A percentile compares a stretch with the other conserved stretches of the same genome.
phyloP scores from a whole-genome alignment of 2,329 filamentous ascomycete species.

The Paecilomyces formosus region DNA sequence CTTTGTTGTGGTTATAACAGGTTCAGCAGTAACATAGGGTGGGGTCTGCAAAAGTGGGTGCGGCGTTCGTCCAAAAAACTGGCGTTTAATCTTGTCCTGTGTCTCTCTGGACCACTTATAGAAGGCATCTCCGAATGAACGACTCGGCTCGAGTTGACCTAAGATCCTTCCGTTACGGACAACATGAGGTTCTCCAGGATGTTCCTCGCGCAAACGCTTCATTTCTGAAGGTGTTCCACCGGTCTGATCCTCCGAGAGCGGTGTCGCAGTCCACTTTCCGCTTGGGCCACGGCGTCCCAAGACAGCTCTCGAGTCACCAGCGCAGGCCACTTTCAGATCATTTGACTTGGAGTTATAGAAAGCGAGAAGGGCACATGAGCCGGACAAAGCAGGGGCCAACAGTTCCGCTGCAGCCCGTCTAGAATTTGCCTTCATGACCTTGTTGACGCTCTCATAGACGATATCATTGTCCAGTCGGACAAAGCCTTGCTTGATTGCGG shows the following conservation, averaged over 20 bases:
- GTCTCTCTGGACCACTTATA: constrained; percentile 94
- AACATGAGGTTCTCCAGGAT: constrained; percentile 83
- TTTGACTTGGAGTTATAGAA: constrained; percentile 91
- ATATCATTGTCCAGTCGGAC: constrained; percentile 87
- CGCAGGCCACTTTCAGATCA: constrained; percentile 86
- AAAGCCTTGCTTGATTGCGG: constrained; percentile 89
- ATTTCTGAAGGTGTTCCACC: constrained; percentile 81
- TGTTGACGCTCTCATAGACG: constrained; percentile 84
- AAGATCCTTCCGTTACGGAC: constrained; percentile 84
- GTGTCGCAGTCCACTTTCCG: constrained; percentile 88
- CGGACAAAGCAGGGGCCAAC: constrained; percentile 84
- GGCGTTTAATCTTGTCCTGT: constrained; percentile 70
- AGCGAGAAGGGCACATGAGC: constrained; percentile 91
- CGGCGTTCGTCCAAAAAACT: constrained; percentile 80
- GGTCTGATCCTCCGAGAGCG: constrained; percentile 89
- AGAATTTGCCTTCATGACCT: constrained; percentile 80
- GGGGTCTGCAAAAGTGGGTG: constrained; percentile 77
- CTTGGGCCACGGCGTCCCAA: constrained; percentile 68
- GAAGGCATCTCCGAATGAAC: constrained; percentile 90
- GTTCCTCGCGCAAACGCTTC: constrained; percentile 71
- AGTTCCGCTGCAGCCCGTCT: constrained; percentile 88
- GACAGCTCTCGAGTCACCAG: constrained; percentile 91
- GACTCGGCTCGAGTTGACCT: constrained; percentile 82
- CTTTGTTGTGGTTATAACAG: constrained; percentile 86
- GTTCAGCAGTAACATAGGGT: constrained; percentile 95